phyloP scores from a whole-genome alignment of 331 rosid genomes.

The Phaseolus coccineus region DNA sequence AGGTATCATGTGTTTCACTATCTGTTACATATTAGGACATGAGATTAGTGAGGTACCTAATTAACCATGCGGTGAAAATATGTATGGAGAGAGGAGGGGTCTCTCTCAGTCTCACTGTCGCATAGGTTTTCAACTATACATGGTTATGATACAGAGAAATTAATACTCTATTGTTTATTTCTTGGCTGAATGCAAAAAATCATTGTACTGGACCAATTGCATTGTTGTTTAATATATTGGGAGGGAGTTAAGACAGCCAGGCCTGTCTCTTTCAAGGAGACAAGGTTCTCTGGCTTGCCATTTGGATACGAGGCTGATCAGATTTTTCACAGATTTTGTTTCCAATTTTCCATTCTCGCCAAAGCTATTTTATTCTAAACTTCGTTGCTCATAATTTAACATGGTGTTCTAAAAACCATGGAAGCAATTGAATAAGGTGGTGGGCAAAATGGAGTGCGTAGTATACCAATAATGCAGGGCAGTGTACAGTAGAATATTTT shows the following conservation, averaged over 20 bases:
- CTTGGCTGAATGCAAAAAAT: constrained; percentile 27
- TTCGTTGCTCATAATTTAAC: constrained; percentile 19
- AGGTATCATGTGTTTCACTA: constrained; percentile 14
- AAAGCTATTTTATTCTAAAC: background rate
- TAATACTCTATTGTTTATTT: constrained; percentile 9
- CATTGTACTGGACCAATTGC: constrained; percentile 46
- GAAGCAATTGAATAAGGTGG: constrained; percentile 32
- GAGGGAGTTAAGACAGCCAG: constrained; percentile 51
- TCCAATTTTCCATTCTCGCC: constrained; percentile 39
- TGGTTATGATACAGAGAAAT: constrained; percentile 1
- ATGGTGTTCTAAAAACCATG: constrained; percentile 27
- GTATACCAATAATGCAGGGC: constrained; percentile 44
- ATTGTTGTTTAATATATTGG: constrained; percentile 32
- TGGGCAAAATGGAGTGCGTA: constrained; percentile 33
- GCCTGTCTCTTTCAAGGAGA: constrained; percentile 68
- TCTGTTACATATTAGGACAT: constrained; percentile 39
- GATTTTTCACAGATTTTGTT: constrained; percentile 52
- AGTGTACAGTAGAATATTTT: constrained; percentile 13
- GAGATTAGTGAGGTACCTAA: background rate
- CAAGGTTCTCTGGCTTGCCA: constrained; percentile 65
- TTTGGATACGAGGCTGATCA: constrained; percentile 48
- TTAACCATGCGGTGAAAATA: constrained; percentile 32
- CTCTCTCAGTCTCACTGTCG: constrained; percentile 1
- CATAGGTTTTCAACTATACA: constrained; percentile 35
- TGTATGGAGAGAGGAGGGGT: background rate